Evolutionary conservation across 257 asterid species (phyloP), one percentile per base, ranked within the genome.

Genomic region (Solanum rostratum): DNA sequence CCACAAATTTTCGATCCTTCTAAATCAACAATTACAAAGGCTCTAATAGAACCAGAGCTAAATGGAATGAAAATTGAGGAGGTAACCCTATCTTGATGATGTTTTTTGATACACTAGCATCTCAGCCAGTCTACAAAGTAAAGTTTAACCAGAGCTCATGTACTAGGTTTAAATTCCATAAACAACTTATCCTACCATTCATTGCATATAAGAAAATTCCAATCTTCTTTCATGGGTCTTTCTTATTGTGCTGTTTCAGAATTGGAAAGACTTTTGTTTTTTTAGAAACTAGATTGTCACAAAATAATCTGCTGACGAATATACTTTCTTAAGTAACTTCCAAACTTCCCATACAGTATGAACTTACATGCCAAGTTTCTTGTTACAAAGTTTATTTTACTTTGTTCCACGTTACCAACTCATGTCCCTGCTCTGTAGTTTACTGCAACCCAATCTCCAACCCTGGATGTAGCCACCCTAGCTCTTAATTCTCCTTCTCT

Each of bases 41-140:
- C 90, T 50, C 33, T 92, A 83, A 87, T 95, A 52, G 95, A 92
- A 52, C 86, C 84, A 86, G 96, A 91, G 89, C 89, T 95, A 46
- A 73, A 80, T 16, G 97, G 95, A 74, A 86, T 92, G 87, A 88
- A 80, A 62, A 89, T 95, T 39, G 97, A 93, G 65, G 91, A 92
- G 97, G 98, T 92, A 66, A 66, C 18, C 12, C 8, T 29, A 27
- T 66, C 74, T 66, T 30, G 20, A 57, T 63, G 19, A 27, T 11
- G 70, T 24, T 62, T 62, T 57, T 57, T 3, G 29, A 57, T 57
- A 62, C 33, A 59, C 66, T 22, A 3, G 30, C 10, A 53, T 53
- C 60, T 53, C 60, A 53, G 5, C 18, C 60, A 53, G 8, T 53
- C n/a, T 53, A n/a, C n/a, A 53, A 53, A 53, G 8, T 53, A n/a